Conservation (phyloP, 441 rosid species). For the Euphorbia corollata region DNA sequence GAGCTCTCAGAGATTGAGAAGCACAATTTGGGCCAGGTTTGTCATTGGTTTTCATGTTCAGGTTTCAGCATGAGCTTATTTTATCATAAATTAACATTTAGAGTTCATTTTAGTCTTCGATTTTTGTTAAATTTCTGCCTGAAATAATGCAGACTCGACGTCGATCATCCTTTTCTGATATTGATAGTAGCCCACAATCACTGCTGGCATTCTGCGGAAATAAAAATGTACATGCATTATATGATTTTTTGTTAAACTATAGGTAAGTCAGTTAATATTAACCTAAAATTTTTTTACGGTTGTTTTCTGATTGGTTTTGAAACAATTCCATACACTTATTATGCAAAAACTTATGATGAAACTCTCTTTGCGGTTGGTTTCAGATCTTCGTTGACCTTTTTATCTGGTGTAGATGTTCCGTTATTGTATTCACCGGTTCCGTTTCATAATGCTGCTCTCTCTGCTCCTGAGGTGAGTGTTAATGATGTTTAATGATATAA, state of each 20-base stretch:
- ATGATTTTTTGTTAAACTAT: conserved; percentile 79
- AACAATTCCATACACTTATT: neutral
- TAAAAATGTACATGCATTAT: conserved; percentile 62
- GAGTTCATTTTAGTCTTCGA: neutral
- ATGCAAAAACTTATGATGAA: conserved; percentile 13
- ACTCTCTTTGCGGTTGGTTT: conserved; percentile 23
- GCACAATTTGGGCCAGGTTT: conserved; percentile 91
- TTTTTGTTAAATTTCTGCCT: too few relatives aligned
- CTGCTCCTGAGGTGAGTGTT: conserved; percentile 70
- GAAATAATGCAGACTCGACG: conserved; percentile 57
- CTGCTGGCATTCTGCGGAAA: conserved; percentile 67
- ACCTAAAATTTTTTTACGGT: neutral
- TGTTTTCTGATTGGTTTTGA: neutral
- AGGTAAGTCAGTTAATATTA: conserved; percentile 36
- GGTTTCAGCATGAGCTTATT: conserved; percentile 20
- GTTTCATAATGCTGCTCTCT: conserved; percentile 73
- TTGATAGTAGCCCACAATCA: conserved; percentile 81
- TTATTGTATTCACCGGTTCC: conserved; percentile 68
- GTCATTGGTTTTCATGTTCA: conserved; percentile 22
- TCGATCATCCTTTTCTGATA: conserved; percentile 42
- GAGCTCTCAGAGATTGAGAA: conserved; percentile 95
- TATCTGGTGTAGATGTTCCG: conserved; percentile 70
- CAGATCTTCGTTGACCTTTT: conserved; percentile 65
- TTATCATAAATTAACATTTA: conserved; percentile 23
- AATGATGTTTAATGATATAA: neutral